Percentiles rank a stretch among this genome's conserved stretches.
Conservation (phyloP, 78 protist species). For the Dictyostelium capitatum region DNA sequence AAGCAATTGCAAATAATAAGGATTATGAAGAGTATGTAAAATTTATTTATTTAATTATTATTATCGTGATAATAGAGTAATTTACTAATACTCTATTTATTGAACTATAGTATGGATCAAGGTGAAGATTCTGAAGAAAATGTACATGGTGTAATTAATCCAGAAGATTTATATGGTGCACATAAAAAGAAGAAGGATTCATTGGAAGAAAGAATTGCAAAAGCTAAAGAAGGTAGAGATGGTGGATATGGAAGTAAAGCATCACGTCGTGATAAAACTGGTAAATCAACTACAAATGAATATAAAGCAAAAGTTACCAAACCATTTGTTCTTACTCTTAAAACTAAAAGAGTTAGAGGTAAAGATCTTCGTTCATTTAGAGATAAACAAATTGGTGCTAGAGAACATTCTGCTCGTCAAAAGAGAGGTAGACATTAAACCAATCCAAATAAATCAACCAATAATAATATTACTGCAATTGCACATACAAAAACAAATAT, state of each 20-base stretch:
- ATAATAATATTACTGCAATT: no score
- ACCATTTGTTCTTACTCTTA: conserved; percentile 35
- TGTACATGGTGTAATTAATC: conserved; percentile 27
- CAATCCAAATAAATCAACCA: no score
- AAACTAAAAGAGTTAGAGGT: conserved; percentile 33
- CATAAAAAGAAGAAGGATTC: conserved; percentile 43
- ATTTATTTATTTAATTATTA: neutral
- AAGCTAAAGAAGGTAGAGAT: conserved; percentile 61
- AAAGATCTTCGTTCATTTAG: conserved; percentile 42
- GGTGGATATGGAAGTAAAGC: conserved; percentile 50
- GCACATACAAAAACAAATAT: no score
- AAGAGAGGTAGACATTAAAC: conserved; percentile 9
- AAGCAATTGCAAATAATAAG: conserved; percentile 20
- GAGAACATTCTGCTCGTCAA: conserved; percentile 6
- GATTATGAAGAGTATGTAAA: neutral
- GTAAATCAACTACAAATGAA: conserved; percentile 64
- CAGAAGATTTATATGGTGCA: conserved; percentile 17
- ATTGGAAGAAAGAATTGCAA: conserved; percentile 38
- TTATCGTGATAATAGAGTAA: no score
- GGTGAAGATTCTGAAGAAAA: neutral
- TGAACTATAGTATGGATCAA: neutral
- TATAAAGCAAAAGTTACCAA: conserved; percentile 42
- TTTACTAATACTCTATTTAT: neutral
- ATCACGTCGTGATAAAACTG: conserved; percentile 26
- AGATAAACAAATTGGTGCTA: conserved; percentile 32